Evolutionary conservation across 1,284 basidiomycete species (phyloP).

Genomic region (Boletus semigastroideus): DNA sequence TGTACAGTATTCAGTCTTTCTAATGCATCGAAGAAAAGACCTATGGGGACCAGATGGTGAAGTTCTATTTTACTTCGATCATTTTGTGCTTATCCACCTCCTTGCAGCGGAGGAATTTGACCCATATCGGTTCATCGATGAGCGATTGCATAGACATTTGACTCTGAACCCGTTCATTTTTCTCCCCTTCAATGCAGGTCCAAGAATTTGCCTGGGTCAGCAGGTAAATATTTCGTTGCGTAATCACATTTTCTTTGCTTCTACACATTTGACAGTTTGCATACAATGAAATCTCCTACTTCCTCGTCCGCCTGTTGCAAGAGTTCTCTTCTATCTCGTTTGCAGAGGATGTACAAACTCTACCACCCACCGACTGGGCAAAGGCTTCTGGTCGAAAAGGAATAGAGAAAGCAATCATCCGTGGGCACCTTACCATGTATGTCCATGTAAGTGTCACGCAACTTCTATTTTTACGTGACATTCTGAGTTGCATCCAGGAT

Average conservation of each 20-base stretch:
- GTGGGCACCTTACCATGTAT: slow-evolving; percentile 55
- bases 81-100: not conserved
- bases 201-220: slow-evolving; percentile 49
- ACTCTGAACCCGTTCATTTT: slow-evolving; percentile 40
- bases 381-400: slow-evolving; percentile 21
- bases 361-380: slow-evolving; percentile 34
- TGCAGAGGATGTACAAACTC: slow-evolving; percentile 38
- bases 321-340: slow-evolving; percentile 36
- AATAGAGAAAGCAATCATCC: slow-evolving; percentile 33
- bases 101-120: slow-evolving; percentile 36
- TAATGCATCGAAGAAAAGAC: slow-evolving; percentile 37
- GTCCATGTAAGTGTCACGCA: slow-evolving; percentile 27
- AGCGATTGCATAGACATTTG: slow-evolving; percentile 31
- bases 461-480: not conserved
- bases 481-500: not conserved
- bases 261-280: slow-evolving; percentile 36
- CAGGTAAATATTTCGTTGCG: slow-evolving; percentile 30
- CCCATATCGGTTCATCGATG: slow-evolving; percentile 41
- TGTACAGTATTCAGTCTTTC: slow-evolving; percentile 33
- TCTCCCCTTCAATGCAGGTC: slow-evolving; percentile 42
- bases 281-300: slow-evolving; percentile 42
- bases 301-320: slow-evolving; percentile 43
- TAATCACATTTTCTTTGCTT: not conserved
- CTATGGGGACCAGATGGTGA: slow-evolving; percentile 42
- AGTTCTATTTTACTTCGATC: not conserved